Conservation (phyloP, 768 basidiomycete genomes). For the Sporobolomyces roseus region DNA sequence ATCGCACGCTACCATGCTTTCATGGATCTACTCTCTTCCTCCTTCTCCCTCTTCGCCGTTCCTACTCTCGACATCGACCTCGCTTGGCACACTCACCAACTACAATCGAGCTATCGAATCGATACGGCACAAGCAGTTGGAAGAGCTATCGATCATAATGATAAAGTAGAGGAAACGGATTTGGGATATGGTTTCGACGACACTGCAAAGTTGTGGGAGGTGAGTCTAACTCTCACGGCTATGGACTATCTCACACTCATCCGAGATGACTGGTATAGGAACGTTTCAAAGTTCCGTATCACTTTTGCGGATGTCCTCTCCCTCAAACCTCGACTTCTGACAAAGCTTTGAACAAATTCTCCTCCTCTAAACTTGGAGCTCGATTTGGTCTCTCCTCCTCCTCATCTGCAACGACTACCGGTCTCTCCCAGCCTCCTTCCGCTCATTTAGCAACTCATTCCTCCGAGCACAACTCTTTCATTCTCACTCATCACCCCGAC, state of each 20-base stretch:
- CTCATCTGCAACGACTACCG: background rate
- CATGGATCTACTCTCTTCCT: slow-evolving; percentile 58
- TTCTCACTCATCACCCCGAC: background rate
- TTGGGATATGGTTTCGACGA: slow-evolving; percentile 50
- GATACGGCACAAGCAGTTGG: slow-evolving; percentile 55
- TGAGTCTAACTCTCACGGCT: slow-evolving; percentile 26
- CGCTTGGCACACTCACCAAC: slow-evolving; percentile 71
- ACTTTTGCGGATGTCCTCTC: slow-evolving; percentile 59
- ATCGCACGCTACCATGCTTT: slow-evolving; percentile 48
- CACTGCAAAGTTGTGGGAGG: slow-evolving; percentile 57
- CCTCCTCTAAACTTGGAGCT: background rate
- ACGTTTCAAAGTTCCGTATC: slow-evolving; percentile 58
- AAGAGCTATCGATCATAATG: slow-evolving; percentile 52
- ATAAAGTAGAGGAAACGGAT: slow-evolving; percentile 55
- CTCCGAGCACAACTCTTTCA: slow-evolving; percentile 1
- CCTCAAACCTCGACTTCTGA: no score
- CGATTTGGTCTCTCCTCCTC: background rate
- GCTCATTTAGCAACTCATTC: slow-evolving; percentile 2
- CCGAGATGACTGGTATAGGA: slow-evolving; percentile 41
- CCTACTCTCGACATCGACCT: slow-evolving; percentile 69
- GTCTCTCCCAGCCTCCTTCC: no score
- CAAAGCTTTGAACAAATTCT: no score
- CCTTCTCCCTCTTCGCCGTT: slow-evolving; percentile 54
- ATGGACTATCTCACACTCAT: background rate
- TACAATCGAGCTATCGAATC: slow-evolving; percentile 54